Evolutionary conservation across 1,284 basidiomycete species (phyloP).

Genomic region (Pulchroboletus neoregius): DNA sequence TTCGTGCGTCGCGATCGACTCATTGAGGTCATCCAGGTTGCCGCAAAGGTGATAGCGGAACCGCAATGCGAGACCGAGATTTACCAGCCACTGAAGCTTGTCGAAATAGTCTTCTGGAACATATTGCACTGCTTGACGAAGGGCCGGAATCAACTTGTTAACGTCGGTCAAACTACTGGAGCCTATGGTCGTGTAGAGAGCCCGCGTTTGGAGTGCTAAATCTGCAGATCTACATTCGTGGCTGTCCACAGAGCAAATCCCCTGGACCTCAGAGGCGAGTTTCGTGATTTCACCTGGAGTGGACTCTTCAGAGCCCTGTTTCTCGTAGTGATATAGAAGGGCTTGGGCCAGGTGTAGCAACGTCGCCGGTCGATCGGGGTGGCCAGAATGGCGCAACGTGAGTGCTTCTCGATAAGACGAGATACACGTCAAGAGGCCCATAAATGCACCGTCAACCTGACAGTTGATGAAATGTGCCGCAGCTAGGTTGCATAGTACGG

Average conservation of each 20-base stretch:
- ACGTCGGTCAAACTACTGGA: neutral
- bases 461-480: constrained; percentile 1
- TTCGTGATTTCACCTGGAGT: neutral
- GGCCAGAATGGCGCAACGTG: neutral
- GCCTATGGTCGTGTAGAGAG: neutral
- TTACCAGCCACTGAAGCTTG: constrained; percentile 3
- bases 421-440: neutral
- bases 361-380: constrained; percentile 6
- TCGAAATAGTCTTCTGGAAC: neutral
- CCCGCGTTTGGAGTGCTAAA: neutral
- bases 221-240: constrained; percentile 2
- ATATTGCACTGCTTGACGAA: neutral
- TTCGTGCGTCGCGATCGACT: constrained; percentile 1
- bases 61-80: constrained; percentile 4
- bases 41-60: neutral
- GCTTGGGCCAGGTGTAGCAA: constrained; percentile 1
- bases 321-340: constrained; percentile 2
- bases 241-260: neutral
- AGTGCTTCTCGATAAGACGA: constrained; percentile 11
- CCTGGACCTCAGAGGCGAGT: neutral
- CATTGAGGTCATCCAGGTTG: neutral
- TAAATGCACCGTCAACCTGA: neutral
- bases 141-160: neutral
- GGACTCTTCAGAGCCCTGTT: neutral
- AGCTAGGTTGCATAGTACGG: constrained; percentile 16